A percentile compares a stretch with the other conserved stretches of the same genome.
These are phyloP conservation scores for Coemansia brasiliensis DNA, from an alignment of 192 early-diverging fungal species.

Conservation along the genomic window DNA sequence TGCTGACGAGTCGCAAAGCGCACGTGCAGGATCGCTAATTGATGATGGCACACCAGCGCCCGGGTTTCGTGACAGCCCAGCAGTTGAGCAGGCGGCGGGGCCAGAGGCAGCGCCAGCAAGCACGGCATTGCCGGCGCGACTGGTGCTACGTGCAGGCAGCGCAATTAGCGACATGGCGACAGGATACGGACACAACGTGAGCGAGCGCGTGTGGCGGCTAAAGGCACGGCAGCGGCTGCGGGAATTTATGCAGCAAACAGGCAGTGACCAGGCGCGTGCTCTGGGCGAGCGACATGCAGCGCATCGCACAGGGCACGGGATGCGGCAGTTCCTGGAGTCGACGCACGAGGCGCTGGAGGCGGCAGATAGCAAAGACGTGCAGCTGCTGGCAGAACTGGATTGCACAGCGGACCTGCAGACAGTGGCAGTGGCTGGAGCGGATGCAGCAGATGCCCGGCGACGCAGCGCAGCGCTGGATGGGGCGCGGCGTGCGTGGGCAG, in stretches of 20 bases:
- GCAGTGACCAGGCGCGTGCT: slow-evolving; percentile 15
- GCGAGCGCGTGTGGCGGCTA: slow-evolving; percentile 43
- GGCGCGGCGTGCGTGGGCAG: slow-evolving; percentile 36
- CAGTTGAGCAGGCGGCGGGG: neutral
- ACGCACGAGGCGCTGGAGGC: slow-evolving; percentile 27
- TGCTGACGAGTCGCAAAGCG: slow-evolving; percentile 54
- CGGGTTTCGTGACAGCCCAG: slow-evolving; percentile 25
- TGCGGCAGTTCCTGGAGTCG: slow-evolving; percentile 42
- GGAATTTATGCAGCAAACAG: slow-evolving; percentile 22
- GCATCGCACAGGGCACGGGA: slow-evolving; percentile 59
- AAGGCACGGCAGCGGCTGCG: slow-evolving; percentile 26
- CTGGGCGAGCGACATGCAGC: slow-evolving; percentile 61
- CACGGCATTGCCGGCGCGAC: slow-evolving; percentile 21
- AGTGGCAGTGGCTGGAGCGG: slow-evolving; percentile 19
- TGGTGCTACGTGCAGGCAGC: slow-evolving; percentile 25
- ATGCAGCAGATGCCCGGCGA: slow-evolving; percentile 28
- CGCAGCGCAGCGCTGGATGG: slow-evolving; percentile 42
- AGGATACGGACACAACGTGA: slow-evolving; percentile 26
- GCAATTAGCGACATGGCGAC: slow-evolving; percentile 29
- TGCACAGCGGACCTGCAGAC: slow-evolving; percentile 31
- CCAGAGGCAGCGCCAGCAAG: neutral
- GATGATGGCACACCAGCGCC: slow-evolving; percentile 17
- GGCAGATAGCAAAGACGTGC: slow-evolving; percentile 11
- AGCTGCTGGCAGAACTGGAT: slow-evolving; percentile 17
- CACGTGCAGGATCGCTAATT: slow-evolving; percentile 23